These are phyloP conservation scores for Silene noctiflora DNA, from an alignment of 179 eudicot genomes.

Conservation along the genomic window DNA sequence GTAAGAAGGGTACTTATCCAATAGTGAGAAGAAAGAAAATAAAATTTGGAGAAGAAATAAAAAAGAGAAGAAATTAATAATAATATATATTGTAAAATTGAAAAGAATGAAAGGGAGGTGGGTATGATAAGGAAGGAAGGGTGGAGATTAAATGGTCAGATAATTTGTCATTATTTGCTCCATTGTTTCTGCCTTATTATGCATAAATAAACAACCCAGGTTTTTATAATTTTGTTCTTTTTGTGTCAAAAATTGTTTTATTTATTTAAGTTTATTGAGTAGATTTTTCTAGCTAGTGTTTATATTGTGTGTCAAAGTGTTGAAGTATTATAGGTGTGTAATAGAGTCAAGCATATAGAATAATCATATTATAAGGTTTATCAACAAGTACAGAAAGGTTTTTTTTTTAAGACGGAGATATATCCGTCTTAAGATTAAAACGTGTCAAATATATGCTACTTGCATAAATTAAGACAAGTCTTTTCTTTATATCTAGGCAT, in stretches of 20 bases:
- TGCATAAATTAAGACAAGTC: too few species aligned
- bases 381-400: too few species aligned
- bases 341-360: too few species aligned
- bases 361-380: too few species aligned
- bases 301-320: too few species aligned
- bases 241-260: not conserved
- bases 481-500: too few species aligned
- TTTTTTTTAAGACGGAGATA: too few species aligned
- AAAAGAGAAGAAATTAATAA: constrained; percentile 17
- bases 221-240: not conserved
- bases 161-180: constrained; percentile 61
- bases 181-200: constrained; percentile 30
- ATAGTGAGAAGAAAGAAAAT: constrained; percentile 12
- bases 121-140: constrained; percentile 98
- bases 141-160: constrained; percentile 83
- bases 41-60: constrained; percentile 4
- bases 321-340: too few species aligned
- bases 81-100: constrained; percentile 16
- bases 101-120: constrained; percentile 24
- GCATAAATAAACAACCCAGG: not conserved
- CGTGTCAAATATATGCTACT: too few species aligned
- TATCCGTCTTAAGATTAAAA: too few species aligned
- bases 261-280: not conserved
- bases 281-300: too few species aligned
- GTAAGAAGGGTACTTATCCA: constrained; percentile 5